Evolutionary conservation across 257 asterid genomes (phyloP).

Genomic region (Nicotiana tabacum): DNA sequence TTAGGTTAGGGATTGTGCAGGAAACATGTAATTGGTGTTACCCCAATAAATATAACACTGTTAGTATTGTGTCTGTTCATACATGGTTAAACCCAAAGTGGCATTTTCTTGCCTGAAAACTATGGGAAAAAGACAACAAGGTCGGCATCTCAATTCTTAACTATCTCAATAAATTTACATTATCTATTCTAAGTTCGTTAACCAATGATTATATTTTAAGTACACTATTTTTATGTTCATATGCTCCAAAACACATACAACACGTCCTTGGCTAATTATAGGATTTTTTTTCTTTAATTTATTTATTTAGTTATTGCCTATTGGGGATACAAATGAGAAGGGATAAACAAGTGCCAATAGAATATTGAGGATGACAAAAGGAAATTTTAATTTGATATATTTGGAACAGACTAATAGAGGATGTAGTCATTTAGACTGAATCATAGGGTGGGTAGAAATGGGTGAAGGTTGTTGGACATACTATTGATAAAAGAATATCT

Average conservation of each 20-base stretch:
- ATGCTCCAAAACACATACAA: neutral
- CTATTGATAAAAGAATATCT: conserved; percentile 11
- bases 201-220: neutral
- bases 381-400: conserved; percentile 11
- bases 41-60: neutral
- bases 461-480: conserved; percentile 80
- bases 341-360: neutral
- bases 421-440: neutral
- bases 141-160: neutral
- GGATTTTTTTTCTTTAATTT: neutral
- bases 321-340: neutral
- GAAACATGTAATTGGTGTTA: neutral
- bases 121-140: neutral
- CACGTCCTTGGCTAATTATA: neutral
- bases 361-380: conserved; percentile 8
- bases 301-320: neutral
- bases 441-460: conserved; percentile 65
- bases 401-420: conserved; percentile 26
- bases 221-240: too few species aligned
- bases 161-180: neutral
- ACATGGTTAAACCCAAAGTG: neutral
- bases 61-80: neutral
- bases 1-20: neutral
- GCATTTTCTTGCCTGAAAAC: neutral
- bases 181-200: neutral